Evolutionary conservation across 2,329 filamentous ascomycete genomes (phyloP), one percentile per base, ranked within the genome.

Genomic region (Hymenoscyphus infarciens): DNA sequence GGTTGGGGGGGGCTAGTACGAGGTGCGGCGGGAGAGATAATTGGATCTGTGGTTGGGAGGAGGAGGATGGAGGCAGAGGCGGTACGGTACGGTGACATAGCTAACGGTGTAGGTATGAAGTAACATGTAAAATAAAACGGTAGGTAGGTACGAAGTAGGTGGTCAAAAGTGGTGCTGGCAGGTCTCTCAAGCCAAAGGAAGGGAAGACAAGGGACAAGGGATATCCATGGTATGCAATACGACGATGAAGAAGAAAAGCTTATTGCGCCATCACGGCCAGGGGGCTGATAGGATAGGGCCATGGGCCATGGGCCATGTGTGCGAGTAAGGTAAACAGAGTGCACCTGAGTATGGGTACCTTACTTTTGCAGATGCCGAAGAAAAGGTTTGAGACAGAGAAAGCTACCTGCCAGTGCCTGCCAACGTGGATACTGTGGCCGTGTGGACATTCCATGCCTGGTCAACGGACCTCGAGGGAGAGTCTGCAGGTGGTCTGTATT

Each of bases 71-170:
- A n/a, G n/a, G n/a, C n/a, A n/a, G n/a, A n/a, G n/a, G n/a, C n/a
- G n/a, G n/a, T n/a, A n/a, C n/a, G n/a, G n/a, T n/a, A n/a, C n/a
- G n/a, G n/a, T n/a, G n/a, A n/a, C n/a, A n/a, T n/a, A n/a, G n/a
- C n/a, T n/a, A n/a, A n/a, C n/a, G n/a, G n/a, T n/a, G n/a, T n/a
- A n/a, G n/a, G n/a, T n/a, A 39, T 49, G 59, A 67, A 67, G 66
- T 66, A 67, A 69, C 65, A 63, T 68, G 65, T 59, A 67, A 63
- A 65, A 64, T 19, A 61, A 56, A 52, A 61, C 25, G 35, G 33
- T n/a, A n/a, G n/a, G n/a, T n/a, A 59, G 52, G 45, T 35, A 29
- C n/a, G 52, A 61, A 57, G 57, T 31, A 38, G 59, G 60, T 58
- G 62, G 31, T 57, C 45, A 42, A 29, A 59, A 58, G 45, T 25